Evolutionary conservation across 805 yeast species (phyloP), one percentile per base, ranked within the genome.

Genomic region (Blastobotrys muscicola): DNA sequence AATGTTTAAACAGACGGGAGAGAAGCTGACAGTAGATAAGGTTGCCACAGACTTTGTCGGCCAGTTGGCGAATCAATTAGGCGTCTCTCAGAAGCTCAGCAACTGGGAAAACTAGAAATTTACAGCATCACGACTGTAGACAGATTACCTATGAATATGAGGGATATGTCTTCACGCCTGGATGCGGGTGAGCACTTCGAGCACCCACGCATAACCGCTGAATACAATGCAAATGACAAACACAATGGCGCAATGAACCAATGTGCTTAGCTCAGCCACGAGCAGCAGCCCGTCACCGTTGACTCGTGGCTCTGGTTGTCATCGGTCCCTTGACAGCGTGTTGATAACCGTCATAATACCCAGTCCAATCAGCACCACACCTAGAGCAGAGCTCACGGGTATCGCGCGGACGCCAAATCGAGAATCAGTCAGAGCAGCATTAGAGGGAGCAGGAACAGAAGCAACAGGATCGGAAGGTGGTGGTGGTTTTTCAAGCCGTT

Each of bases 31-130:
- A 14, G 61, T 66, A 1, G 56, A 58, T n/a, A 64, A 63, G 3
- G 70, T 78, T 9, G 70, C 75, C 1, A 52, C 59, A 5, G 49
- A 58, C 12, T 70, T 79, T 48, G 75, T 68, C 1, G 56, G 62
- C n/a, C 66, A 69, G 46, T 56, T 76, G 26, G 69, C 74, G 0
- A 56, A 57, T 38, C 52, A 59, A 2, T 20, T 20, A 20, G 26
- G 26, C 6, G 26, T 20, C 26, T 20, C 26, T 6, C 26, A 4
- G 34, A 32, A 13, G 12, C 12, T 32, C 14, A 20, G 26, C 26
- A 4, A 20, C 26, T 20, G 26, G 26, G 26, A 20, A 20, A 20
- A 20, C 26, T 20, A 20, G 26, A 20, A 4, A 20, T 20, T 20
- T 20, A 20, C 26, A 20, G 26, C 6, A 20, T 20, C 26, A n/a